Percentiles rank a stretch among this genome's conserved stretches.
These are phyloP conservation scores for Guadua angustifolia DNA, from an alignment of 176 grass and related monocot genomes.

Conservation along the genomic window DNA sequence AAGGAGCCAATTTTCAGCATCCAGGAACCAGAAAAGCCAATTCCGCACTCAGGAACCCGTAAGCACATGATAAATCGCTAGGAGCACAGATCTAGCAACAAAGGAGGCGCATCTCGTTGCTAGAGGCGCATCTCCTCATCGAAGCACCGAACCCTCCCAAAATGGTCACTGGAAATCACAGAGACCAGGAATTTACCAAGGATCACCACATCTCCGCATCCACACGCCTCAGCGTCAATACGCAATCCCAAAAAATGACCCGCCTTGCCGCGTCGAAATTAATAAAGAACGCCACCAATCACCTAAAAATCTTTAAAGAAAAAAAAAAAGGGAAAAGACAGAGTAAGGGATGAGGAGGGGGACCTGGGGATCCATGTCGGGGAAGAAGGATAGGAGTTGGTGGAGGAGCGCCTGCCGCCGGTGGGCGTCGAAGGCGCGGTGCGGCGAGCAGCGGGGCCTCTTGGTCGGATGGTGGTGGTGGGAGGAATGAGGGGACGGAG, in stretches of 20 bases:
- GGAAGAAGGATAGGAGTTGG: slow-evolving; percentile 63
- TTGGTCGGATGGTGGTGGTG: slow-evolving; percentile 57
- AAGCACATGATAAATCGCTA: background rate
- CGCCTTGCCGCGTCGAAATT: slow-evolving; percentile 8
- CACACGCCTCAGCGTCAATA: background rate
- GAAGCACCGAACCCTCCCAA: background rate
- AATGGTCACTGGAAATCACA: background rate
- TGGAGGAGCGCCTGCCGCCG: slow-evolving; percentile 50
- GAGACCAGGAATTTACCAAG: background rate
- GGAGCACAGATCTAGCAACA: background rate
- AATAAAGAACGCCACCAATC: background rate
- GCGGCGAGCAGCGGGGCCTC: slow-evolving; percentile 63
- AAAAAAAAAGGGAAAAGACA: background rate
- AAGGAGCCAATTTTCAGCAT: background rate
- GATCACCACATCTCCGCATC: background rate
- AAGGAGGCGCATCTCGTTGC: background rate
- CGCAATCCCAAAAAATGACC: background rate
- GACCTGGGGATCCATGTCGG: slow-evolving; percentile 89
- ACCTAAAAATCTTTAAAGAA: background rate
- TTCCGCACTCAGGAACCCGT: background rate
- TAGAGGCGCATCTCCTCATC: background rate
- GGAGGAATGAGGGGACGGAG: slow-evolving; percentile 43
- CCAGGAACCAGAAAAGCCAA: background rate
- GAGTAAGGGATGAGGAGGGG: background rate
- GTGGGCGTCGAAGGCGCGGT: slow-evolving; percentile 43